Percentiles rank a stretch among this genome's conserved stretches.
Evolutionary conservation across 2,329 filamentous ascomycete species (phyloP).

Genomic region (Ceratocystis cubensis): DNA sequence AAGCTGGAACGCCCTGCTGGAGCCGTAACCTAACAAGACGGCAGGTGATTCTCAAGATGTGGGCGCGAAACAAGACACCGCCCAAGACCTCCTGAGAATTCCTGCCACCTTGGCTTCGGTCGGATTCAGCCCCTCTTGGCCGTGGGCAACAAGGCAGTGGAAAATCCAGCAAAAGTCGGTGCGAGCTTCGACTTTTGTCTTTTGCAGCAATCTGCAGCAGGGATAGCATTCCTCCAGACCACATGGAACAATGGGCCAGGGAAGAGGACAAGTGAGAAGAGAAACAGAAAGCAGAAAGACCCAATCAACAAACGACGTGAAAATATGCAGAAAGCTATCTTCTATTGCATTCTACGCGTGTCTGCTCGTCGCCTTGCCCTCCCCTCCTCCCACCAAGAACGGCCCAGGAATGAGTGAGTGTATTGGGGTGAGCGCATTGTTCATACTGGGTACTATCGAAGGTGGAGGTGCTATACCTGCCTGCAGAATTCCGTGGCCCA

Average conservation of each 20-base stretch:
- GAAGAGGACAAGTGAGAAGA: background rate
- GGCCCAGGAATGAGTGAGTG: background rate
- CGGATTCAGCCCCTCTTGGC: background rate
- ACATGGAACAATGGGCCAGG: background rate
- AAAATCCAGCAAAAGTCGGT: constrained; percentile 1
- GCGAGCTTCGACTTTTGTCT: background rate
- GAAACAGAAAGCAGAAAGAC: background rate
- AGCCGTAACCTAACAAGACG: background rate
- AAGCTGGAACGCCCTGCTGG: background rate
- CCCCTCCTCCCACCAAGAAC: background rate
- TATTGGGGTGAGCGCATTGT: background rate
- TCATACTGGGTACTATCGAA: background rate
- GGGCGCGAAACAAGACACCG: background rate
- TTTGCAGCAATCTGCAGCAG: background rate
- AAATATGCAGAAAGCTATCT: background rate
- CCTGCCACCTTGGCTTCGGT: background rate
- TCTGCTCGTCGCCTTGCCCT: background rate
- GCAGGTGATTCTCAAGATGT: background rate
- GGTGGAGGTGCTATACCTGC: background rate
- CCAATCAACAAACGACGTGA: background rate
- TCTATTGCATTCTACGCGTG: background rate
- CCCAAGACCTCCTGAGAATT: background rate
- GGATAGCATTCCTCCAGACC: background rate
- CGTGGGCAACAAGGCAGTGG: background rate
- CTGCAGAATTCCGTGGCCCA: background rate